Percentiles rank a stretch among this genome's conserved stretches.
Evolutionary conservation across 495 filamentous ascomycete species (phyloP).

Genomic region (Amphirosellinia nigrospora): DNA sequence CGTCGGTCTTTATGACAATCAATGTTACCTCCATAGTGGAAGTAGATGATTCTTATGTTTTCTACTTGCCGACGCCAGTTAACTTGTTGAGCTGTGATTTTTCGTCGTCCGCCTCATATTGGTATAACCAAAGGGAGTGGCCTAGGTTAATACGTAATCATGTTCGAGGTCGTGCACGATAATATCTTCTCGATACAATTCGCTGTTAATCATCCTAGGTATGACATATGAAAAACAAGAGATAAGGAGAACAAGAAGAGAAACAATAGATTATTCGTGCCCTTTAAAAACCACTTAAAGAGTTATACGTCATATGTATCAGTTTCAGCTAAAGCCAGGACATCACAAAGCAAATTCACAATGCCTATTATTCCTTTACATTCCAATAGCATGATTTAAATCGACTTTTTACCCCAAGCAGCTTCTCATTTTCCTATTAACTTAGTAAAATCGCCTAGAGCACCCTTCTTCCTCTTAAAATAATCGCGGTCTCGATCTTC

Average conservation of each 20-base stretch:
- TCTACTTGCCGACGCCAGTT: not conserved
- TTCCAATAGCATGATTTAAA: not conserved
- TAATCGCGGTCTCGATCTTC: not conserved
- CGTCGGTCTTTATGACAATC: not conserved
- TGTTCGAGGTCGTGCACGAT: too few relatives aligned
- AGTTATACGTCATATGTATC: not conserved
- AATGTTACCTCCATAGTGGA: not conserved
- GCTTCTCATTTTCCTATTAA: not conserved
- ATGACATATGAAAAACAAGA: not conserved
- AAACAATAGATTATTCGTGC: not conserved
- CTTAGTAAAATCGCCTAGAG: not conserved
- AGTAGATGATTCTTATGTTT: not conserved
- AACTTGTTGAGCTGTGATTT: not conserved
- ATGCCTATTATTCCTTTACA: slow-evolving; percentile 1
- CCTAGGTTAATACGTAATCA: too few relatives aligned
- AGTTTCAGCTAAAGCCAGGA: not conserved
- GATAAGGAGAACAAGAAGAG: not conserved
- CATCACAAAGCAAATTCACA: not conserved
- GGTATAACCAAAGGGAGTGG: too few relatives aligned
- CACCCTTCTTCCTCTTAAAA: not conserved
- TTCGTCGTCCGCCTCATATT: not conserved
- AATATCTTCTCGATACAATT: too few relatives aligned
- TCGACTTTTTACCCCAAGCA: not conserved
- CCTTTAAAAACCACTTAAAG: not conserved
- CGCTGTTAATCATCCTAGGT: not conserved